Evolutionary conservation across 306 rosid genomes (phyloP).

Genomic region (Morella rubra): DNA sequence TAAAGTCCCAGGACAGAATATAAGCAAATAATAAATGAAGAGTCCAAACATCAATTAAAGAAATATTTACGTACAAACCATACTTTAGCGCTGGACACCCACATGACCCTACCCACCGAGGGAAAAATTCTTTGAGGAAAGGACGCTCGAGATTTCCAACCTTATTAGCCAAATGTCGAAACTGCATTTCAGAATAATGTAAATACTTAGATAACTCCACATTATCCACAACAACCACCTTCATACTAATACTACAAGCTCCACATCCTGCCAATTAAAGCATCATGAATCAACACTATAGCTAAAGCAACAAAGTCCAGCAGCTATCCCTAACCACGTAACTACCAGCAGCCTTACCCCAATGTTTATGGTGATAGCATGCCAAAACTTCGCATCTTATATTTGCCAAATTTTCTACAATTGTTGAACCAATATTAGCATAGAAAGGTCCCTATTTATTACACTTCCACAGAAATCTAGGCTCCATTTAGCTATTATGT

Average conservation of each 20-base stretch:
- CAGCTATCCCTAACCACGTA: not conserved
- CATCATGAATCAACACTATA: not conserved
- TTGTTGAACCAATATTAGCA: too few relatives aligned
- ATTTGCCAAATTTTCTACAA: not conserved
- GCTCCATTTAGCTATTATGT: not conserved
- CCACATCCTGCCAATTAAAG: not conserved
- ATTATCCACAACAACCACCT: not conserved
- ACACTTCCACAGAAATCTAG: not conserved
- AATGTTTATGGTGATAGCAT: not conserved
- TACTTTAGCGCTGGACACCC: constrained; percentile 95
- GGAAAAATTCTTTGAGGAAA: constrained; percentile 95
- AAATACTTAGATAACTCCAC: constrained; percentile 2
- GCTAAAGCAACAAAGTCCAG: not conserved
- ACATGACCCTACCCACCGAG: constrained; percentile 92
- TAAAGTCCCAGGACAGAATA: constrained; percentile 25
- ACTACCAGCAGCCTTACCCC: not conserved
- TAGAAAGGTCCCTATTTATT: not conserved
- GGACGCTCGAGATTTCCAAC: constrained; percentile 99
- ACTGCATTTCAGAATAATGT: constrained; percentile 52
- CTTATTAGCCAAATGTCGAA: constrained; percentile 95
- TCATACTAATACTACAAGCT: not conserved
- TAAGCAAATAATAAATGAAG: constrained; percentile 32
- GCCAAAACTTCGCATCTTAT: not conserved
- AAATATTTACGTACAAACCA: constrained; percentile 20
- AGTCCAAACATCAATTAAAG: constrained; percentile 23